Evolutionary conservation across 1,284 basidiomycete species (phyloP), one percentile per base, ranked within the genome.

Genomic region (Omphalotus olearius): DNA sequence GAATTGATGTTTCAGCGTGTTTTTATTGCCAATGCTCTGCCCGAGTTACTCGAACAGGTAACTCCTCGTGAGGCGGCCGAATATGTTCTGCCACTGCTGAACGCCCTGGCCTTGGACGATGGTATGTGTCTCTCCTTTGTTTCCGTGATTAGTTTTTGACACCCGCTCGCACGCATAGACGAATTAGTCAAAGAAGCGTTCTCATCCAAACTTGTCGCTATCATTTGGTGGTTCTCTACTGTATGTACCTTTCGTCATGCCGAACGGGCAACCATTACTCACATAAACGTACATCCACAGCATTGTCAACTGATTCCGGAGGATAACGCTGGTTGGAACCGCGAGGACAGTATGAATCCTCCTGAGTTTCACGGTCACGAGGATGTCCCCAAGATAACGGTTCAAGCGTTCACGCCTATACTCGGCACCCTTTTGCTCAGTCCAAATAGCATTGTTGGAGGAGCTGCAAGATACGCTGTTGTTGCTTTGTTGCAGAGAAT

Each of bases 191-290:
- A 93, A 67, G 92, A 97, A 63, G 90, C 93, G 0, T 85, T 99
- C 38, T 87, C 92, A 1, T 79, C 83, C 1, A 85, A 93, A 62
- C 73, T 99, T 20, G 83, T 92, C 47, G 72, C 80, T 40, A 82
- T 97, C 59, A 82, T 98, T 58, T 98, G 93, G 93, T 97, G 91
- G 85, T 98, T 96, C 69, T 87, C 93, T 64, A 88, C 91, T 30
- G 83, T 89, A 58, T 60, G 76, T 60, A 54, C 53, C 50, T 47
- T 30, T 46, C 45, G 54, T 55, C 18, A 56, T 33, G 30, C 30
- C 30, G 30, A 33, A 13, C 30, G 7, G 9, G 3, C 45, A 52
- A 60, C 7, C 46, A 51, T 37, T 59, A 46, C 47, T 53, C 49
- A 36, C 45, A 33, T 35, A 33, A 33, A 33, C 30, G 30, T 33